Conservation (phyloP, 805 yeast genomes). For the Pichia nakasei region DNA sequence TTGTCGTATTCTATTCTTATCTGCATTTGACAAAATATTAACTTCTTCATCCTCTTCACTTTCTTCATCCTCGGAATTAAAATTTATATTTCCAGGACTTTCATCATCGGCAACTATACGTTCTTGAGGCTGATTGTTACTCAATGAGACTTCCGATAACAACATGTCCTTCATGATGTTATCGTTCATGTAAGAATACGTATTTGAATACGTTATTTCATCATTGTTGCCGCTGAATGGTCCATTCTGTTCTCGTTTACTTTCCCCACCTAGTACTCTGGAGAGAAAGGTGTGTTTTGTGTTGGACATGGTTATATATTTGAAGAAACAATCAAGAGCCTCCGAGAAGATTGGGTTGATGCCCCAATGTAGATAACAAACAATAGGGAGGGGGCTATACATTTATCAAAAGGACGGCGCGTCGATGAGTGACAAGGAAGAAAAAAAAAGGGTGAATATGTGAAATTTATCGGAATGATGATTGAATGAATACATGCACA, state of each 20-base stretch:
- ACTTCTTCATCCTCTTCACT: neutral
- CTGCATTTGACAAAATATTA: neutral
- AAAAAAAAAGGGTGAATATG: too few relatives aligned
- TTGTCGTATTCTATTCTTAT: conserved; percentile 14
- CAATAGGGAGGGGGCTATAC: too few relatives aligned
- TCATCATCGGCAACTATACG: neutral
- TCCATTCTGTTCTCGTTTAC: conserved; percentile 2
- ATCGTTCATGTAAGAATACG: conserved; percentile 14
- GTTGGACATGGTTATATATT: neutral
- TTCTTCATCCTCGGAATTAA: conserved; percentile 16
- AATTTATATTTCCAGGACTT: conserved; percentile 9
- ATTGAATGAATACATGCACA: too few relatives aligned
- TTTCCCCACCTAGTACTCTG: neutral
- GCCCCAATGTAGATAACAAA: too few relatives aligned
- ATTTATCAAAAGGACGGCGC: too few relatives aligned
- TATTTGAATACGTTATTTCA: conserved; percentile 19
- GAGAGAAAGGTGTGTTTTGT: neutral
- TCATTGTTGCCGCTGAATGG: conserved; percentile 26
- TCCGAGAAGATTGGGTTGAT: too few relatives aligned
- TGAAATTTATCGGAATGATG: too few relatives aligned
- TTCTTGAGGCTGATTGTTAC: neutral
- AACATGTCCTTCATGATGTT: conserved; percentile 7
- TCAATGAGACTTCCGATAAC: conserved; percentile 1
- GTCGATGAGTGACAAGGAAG: too few relatives aligned
- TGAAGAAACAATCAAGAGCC: neutral